Percentiles rank a stretch among this genome's conserved stretches.
Conservation (phyloP, 345 rosid species). For the Carallia pectinifolia region DNA sequence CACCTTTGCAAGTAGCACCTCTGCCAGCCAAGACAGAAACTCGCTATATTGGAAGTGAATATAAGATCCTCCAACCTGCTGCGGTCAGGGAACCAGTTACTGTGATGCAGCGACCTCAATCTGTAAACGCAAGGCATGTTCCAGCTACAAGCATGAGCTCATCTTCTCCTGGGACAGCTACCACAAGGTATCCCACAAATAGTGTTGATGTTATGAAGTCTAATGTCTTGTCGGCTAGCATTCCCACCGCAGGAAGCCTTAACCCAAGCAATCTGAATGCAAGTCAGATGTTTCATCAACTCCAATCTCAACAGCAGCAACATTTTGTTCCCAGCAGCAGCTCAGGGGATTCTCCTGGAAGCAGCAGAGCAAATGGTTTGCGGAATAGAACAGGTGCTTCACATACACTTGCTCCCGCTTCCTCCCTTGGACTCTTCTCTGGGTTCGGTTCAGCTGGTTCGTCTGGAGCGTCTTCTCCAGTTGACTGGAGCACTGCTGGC, state of each 20-base stretch:
- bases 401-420: slow-evolving; percentile 64
- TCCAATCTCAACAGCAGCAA: slow-evolving; percentile 55
- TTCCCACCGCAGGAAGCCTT: slow-evolving; percentile 44
- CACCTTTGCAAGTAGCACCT: slow-evolving; percentile 53
- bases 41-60: slow-evolving; percentile 50
- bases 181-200: slow-evolving; percentile 48
- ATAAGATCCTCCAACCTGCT: slow-evolving; percentile 47
- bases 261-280: slow-evolving; percentile 40
- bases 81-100: slow-evolving; percentile 56
- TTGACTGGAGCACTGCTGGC: slow-evolving; percentile 73
- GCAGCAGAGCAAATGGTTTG: slow-evolving; percentile 46
- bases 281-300: slow-evolving; percentile 55
- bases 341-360: slow-evolving; percentile 45
- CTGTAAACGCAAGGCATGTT: slow-evolving; percentile 46
- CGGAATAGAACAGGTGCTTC: slow-evolving; percentile 50
- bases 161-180: slow-evolving; percentile 53
- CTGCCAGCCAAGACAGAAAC: slow-evolving; percentile 51
- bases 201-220: slow-evolving; percentile 52
- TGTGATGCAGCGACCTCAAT: slow-evolving; percentile 73
- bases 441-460: slow-evolving; percentile 54
- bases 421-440: slow-evolving; percentile 79
- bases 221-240: slow-evolving; percentile 47
- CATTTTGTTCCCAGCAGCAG: slow-evolving; percentile 40
- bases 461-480: slow-evolving; percentile 59
- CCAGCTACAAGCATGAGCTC: slow-evolving; percentile 45